Base-by-base conservation (phyloP, 140 eudicot genomes). In the Cichorium intybus region DNA sequence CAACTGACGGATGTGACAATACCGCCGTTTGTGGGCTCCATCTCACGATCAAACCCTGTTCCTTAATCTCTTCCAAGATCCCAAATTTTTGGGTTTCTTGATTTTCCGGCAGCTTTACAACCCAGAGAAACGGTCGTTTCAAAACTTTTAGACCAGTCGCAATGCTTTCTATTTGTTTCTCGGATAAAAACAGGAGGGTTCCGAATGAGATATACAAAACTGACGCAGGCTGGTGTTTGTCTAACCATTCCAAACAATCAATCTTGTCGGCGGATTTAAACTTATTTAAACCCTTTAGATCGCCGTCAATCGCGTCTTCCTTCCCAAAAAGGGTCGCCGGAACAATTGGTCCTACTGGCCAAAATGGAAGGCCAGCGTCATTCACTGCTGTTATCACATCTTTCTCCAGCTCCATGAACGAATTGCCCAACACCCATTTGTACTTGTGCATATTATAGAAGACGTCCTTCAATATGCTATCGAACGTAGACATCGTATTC, bases 171-270 rank as follows among this genome's bases (percentile, higher is more conserved):
- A 24, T 58, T 0, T 58, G 16, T 0, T 33, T 17, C 64, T 29
- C 20, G 5, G 64, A 58, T 58, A 9, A 58, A 33, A 16, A 15
- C 14, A 58, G 23, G 9, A 58, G 22, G 27, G 47, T 69, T 6
- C 75, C 76, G 41, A 71, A 71, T 0, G 69, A 29, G 12, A 69
- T 16, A 18, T 56, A 56, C 16, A 43, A 14, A 20, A 69, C 74
- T 15, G 57, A 69, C 3, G 28, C 12, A 5, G 50, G 28, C 20
- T 56, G 46, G 15, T 43, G 49, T 14, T 43, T 43, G 18, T 43
- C 49, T 43, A 43, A 43, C 49, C 49, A 43, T 15, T 43, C 49
- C 49, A 43, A 43, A 43, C 49, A 14, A 12, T 43, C 15, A 43
- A 18, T 43, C 18, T 43, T 20, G 7, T 15, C 5, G 7, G 18